A percentile compares a stretch with the other conserved stretches of the same genome.
phyloP scores from a whole-genome alignment of 2,329 filamentous ascomycete genomes.

The Leptographium flavum region DNA sequence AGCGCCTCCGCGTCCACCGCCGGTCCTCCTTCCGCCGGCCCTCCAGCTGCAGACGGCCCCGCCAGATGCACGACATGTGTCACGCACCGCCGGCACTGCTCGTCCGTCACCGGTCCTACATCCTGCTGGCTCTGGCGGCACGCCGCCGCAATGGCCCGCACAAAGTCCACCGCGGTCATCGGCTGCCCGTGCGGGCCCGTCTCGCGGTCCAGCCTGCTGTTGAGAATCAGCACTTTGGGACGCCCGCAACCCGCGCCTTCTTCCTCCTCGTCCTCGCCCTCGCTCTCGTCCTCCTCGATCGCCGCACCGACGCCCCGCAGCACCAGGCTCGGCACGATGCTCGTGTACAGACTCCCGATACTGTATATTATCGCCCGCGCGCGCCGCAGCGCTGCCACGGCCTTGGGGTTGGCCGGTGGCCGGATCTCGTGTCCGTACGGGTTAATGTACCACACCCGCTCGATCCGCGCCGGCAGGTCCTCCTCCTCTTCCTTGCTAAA shows the following conservation, averaged over 20 bases:
- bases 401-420: slow-evolving; percentile 68
- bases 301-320: slow-evolving; percentile 59
- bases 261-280: slow-evolving; percentile 15
- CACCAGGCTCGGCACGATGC: slow-evolving; percentile 69
- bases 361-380: slow-evolving; percentile 70
- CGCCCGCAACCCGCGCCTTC: neutral
- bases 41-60: slow-evolving; percentile 21
- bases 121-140: slow-evolving; percentile 51
- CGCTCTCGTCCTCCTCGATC: slow-evolving; percentile 55
- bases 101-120: slow-evolving; percentile 15
- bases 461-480: slow-evolving; percentile 63
- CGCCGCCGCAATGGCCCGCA: slow-evolving; percentile 63
- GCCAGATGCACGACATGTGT: slow-evolving; percentile 76
- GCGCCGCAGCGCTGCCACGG: slow-evolving; percentile 50
- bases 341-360: slow-evolving; percentile 89
- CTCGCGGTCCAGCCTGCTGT: slow-evolving; percentile 73
- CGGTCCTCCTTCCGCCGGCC: slow-evolving; percentile 25
- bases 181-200: slow-evolving; percentile 54
- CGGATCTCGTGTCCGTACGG: slow-evolving; percentile 95
- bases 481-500: slow-evolving; percentile 67
- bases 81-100: slow-evolving; percentile 54
- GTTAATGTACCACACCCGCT: slow-evolving; percentile 91
- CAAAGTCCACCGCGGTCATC: slow-evolving; percentile 67
- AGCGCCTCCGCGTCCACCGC: slow-evolving; percentile 53
- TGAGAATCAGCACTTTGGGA: slow-evolving; percentile 70